Base-by-base conservation (phyloP, 192 early-diverging fungal genomes). In the Phlyctochytrium planicorne region DNA sequence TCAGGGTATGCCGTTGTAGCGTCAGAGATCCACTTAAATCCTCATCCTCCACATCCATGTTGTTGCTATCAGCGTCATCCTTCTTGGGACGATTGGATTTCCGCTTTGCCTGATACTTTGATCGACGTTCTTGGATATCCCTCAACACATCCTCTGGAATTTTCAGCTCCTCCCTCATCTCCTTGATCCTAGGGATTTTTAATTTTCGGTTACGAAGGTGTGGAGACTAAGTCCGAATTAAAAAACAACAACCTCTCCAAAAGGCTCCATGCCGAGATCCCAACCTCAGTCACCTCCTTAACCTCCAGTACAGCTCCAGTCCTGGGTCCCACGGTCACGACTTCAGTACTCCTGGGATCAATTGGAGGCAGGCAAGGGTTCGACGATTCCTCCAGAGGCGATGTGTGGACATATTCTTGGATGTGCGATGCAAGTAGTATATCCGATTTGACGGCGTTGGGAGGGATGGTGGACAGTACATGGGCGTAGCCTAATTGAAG, bases 161-260 rank as follows among this genome's bases (percentile, higher is more conserved):
- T 6, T 20, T 47, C 20, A 6, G 6, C 20, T 47, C 40, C 40
- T 47, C 40, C 40, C 40, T 6, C 6, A 47, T 47, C 20, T 47
- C 40, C 40, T 47, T 47, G 6, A 47, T 47, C 40, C 40, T 47
- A 20, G n/a, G n/a, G n/a, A n/a, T n/a, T n/a, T n/a, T n/a, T 47
- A 20, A 47, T 47, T 14, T 47, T 47, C 40, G 40, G 6, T 47
- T 47, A 47, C 40, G 20, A 47, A 47, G 10, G 20, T 47, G 40
- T 20, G 40, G 40, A 47, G 20, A 47, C 40, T 6, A n/a, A n/a
- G n/a, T n/a, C n/a, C n/a, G n/a, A n/a, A n/a, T n/a, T n/a, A n/a
- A n/a, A n/a, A n/a, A n/a, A n/a, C n/a, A n/a, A n/a, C n/a, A 47
- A 47, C 40, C 40, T 47, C 40, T 47, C 10, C 40, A 47, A 47